Conservation (phyloP, 495 filamentous ascomycete species). For the Daldinia concentrica region DNA sequence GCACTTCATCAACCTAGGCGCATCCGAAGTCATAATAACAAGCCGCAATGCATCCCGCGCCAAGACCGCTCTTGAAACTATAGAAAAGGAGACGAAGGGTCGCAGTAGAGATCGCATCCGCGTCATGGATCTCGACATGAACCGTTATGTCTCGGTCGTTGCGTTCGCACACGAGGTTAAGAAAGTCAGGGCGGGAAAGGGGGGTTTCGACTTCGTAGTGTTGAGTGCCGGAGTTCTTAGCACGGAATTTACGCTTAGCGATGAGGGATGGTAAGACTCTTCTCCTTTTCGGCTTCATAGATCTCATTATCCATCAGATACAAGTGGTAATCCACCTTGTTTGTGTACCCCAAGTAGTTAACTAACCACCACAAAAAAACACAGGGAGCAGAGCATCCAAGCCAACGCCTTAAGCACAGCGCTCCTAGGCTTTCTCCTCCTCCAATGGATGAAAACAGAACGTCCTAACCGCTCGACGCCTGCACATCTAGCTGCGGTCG, state of each 20-base stretch:
- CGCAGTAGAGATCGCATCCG: conserved; percentile 43
- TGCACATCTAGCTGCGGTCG: not conserved
- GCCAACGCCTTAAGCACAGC: conserved; percentile 64
- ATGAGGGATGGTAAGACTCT: conserved; percentile 40
- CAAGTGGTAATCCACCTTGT: not conserved
- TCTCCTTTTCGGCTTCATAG: too few species aligned
- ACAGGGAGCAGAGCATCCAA: conserved; percentile 52
- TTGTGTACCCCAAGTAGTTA: not conserved
- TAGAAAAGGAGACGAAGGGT: not conserved
- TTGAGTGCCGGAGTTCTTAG: conserved; percentile 39
- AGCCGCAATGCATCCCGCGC: conserved; percentile 51
- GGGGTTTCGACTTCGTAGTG: conserved; percentile 37
- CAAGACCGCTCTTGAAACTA: conserved; percentile 35
- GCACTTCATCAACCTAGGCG: conserved; percentile 53
- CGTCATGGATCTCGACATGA: conserved; percentile 63
- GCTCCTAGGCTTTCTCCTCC: conserved; percentile 48
- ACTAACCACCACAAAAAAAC: not conserved
- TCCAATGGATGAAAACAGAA: not conserved
- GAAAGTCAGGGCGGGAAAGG: conserved; percentile 24
- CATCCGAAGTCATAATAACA: conserved; percentile 56
- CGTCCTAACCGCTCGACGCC: not conserved
- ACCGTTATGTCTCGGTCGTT: conserved; percentile 50
- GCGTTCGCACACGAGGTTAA: conserved; percentile 51
- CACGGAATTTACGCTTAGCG: conserved; percentile 17
- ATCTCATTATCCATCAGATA: not conserved